Base-by-base conservation (phyloP, 768 basidiomycete species). In the Rhizopogon sp. region DNA sequence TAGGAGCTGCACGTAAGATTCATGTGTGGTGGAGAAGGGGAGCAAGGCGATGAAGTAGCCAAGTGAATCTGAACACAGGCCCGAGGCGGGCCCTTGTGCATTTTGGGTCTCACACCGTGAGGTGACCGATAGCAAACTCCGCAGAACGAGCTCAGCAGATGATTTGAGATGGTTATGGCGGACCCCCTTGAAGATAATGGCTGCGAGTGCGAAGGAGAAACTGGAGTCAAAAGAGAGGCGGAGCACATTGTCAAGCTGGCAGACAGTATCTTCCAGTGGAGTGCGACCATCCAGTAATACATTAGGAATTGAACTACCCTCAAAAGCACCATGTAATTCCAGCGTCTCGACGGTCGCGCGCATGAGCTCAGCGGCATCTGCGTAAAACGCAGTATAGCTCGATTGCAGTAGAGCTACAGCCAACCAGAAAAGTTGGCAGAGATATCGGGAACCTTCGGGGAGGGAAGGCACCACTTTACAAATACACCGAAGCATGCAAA, bases 401-500 rank as follows among this genome's bases (percentile, higher is more conserved):
- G 87, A 83, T 69, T 95, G 85, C 16, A 96, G 77, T 20, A 96
- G 77, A 31, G 88, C 85, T 25, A 96, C 85, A 1, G 87, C 90
- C 6, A 95, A 74, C 94, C 94, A 97, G 70, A 96, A 93, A 20
- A 95, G 74, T 50, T 82, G 80, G 20, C 78, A 71, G 6, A 89
- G 73, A 66, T 92, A 94, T 52, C 90, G 78, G 35, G 89, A 92
- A 39, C 82, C 78, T 35, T 77, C 74, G 0, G 80, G 72, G 10
- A 94, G 75, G 5, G 83, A 85, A 9, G 88, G 87, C 5, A 92
- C 80, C 47, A 94, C 78, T 62, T 83, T 84, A 65, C 82, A 81
- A 62, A 96, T 81, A 70, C 91, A 93, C 50, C 90, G 82, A 25
- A 96, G 79, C 88, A 97, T 96, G 71, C 87, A 89, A 58, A 90